Conservation (phyloP, 441 rosid species). For the Brassica hybrid region DNA sequence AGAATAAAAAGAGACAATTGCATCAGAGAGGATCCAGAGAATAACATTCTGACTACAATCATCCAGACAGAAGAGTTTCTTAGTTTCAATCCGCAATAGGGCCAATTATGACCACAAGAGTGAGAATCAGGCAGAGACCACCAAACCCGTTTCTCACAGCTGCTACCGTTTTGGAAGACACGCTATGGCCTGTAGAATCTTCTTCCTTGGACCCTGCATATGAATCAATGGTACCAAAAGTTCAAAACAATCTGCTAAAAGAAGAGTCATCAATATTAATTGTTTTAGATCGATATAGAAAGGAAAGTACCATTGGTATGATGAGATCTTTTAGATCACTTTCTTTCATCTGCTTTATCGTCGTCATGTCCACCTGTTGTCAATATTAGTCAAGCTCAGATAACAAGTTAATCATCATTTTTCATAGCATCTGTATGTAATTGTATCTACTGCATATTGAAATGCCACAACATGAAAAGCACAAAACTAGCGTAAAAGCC, state of each 20-base stretch:
- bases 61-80: constrained; percentile 18
- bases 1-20: background rate
- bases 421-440: background rate
- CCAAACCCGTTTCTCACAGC: constrained; percentile 26
- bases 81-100: background rate
- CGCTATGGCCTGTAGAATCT: constrained; percentile 75
- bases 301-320: constrained; percentile 81
- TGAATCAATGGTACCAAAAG: constrained; percentile 15
- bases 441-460: constrained; percentile 1
- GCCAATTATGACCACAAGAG: constrained; percentile 23
- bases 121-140: constrained; percentile 13
- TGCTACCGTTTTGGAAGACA: constrained; percentile 57
- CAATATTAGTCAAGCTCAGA: constrained; percentile 25
- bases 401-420: constrained; percentile 3
- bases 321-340: constrained; percentile 89
- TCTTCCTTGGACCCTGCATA: constrained; percentile 94
- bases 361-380: constrained; percentile 86
- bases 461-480: constrained; percentile 13
- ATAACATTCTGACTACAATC: constrained; percentile 25
- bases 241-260: constrained; percentile 10
- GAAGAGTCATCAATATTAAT: background rate
- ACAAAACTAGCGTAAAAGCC: constrained; percentile 16
- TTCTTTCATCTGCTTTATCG: constrained; percentile 91
- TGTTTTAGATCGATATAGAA: background rate
- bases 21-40: constrained; percentile 10